These are phyloP conservation scores for Aschersonia sp. DNA, from an alignment of 2,329 filamentous ascomycete species.

Conservation along the genomic window DNA sequence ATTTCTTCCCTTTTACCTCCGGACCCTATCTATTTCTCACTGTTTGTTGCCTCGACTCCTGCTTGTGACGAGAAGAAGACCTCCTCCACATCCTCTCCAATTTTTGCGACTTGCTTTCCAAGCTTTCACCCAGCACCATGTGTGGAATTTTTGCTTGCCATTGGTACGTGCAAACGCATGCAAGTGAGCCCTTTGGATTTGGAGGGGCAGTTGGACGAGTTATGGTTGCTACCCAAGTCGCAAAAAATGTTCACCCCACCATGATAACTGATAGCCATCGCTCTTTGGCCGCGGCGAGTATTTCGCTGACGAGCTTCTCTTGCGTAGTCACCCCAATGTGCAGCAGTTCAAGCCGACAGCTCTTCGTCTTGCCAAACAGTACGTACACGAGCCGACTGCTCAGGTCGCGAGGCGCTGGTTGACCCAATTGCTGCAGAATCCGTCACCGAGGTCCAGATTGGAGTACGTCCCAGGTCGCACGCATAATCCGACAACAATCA, in stretches of 20 bases:
- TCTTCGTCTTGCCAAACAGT: conserved; percentile 88
- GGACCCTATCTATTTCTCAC: not conserved
- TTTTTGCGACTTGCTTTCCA: not conserved
- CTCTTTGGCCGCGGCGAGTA: not conserved
- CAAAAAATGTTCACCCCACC: conserved; percentile 12
- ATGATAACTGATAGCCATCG: conserved; percentile 3
- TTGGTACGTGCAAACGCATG: conserved; percentile 40
- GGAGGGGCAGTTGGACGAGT: conserved; percentile 12
- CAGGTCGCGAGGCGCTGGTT: conserved; percentile 1
- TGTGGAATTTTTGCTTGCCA: conserved; percentile 97
- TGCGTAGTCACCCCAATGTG: conserved; percentile 69
- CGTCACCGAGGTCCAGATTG: conserved; percentile 96
- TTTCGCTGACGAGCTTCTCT: conserved; percentile 5
- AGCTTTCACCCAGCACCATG: conserved; percentile 44
- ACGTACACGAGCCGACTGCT: conserved; percentile 25
- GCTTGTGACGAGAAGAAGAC: not conserved
- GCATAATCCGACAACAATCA: not conserved
- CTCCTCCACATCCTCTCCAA: not conserved
- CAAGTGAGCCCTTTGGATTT: conserved; percentile 3
- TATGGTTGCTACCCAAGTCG: not conserved
- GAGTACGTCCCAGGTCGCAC: conserved; percentile 49
- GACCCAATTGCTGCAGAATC: conserved; percentile 38
- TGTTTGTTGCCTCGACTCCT: not conserved
- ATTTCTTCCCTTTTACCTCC: not conserved
- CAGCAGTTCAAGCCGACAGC: conserved; percentile 93